Percentiles rank a stretch among this genome's conserved stretches.
These are phyloP conservation scores for Euphorbia peplus DNA, from an alignment of 345 rosid species.

Conservation along the genomic window DNA sequence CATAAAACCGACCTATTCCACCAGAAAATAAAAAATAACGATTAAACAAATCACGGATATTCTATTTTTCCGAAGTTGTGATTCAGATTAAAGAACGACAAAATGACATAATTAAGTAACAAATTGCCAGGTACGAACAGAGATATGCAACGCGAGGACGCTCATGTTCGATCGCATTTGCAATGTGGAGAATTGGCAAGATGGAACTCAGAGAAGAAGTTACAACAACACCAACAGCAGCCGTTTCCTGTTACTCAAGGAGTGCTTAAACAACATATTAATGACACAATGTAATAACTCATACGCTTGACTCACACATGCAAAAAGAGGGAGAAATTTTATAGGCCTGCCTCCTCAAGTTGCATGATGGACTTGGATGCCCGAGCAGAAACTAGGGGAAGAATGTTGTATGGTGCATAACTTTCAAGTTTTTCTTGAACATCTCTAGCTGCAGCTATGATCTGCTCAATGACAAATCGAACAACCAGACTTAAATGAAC, in stretches of 20 bases:
- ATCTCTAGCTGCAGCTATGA: slow-evolving; percentile 95
- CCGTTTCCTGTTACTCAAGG: slow-evolving; percentile 64
- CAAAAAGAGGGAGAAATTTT: slow-evolving; percentile 6
- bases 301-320: slow-evolving; percentile 5
- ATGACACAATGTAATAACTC: slow-evolving; percentile 1
- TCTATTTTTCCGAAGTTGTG: too few relatives aligned
- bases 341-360: slow-evolving; percentile 81
- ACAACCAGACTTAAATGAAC: neutral
- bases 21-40: too few relatives aligned
- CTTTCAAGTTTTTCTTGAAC: slow-evolving; percentile 97
- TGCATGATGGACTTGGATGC: slow-evolving; percentile 91
- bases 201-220: slow-evolving; percentile 86
- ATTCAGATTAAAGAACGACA: too few relatives aligned
- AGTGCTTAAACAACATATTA: slow-evolving; percentile 20
- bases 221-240: slow-evolving; percentile 92
- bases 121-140: slow-evolving; percentile 39
- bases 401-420: slow-evolving; percentile 94
- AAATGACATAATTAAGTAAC: neutral
- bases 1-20: too few relatives aligned
- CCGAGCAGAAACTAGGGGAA: slow-evolving; percentile 94
- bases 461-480: slow-evolving; percentile 45
- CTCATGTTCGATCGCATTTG: slow-evolving; percentile 79
- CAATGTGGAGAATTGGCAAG: slow-evolving; percentile 79
- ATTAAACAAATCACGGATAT: too few relatives aligned
- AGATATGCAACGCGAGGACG: slow-evolving; percentile 99